phyloP scores from a whole-genome alignment of 129 eudicot species.

The Rutidosis leptorrhynchoides region DNA sequence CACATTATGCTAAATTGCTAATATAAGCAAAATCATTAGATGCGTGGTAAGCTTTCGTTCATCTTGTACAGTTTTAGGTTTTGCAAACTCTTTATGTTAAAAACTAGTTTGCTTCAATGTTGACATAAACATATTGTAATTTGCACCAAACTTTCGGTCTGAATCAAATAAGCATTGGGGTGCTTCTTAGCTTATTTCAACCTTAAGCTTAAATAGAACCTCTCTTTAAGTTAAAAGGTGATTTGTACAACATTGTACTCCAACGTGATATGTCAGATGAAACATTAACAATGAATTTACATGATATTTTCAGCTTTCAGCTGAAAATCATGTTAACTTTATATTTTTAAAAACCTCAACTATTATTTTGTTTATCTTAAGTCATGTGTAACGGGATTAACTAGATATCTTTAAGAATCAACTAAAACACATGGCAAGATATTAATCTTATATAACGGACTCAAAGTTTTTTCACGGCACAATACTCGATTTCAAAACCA shows the following conservation, averaged over 20 bases:
- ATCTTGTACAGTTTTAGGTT: neutral
- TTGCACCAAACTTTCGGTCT: neutral
- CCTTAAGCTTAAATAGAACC: neutral
- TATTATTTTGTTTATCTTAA: too few species aligned
- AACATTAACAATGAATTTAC: too few species aligned
- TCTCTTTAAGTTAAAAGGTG: neutral
- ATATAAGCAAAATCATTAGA: neutral
- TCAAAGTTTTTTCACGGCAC: too few species aligned
- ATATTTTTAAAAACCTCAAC: too few species aligned
- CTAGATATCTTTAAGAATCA: too few species aligned
- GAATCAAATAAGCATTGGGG: neutral
- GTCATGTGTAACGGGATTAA: too few species aligned
- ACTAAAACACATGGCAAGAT: too few species aligned
- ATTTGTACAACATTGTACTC: neutral
- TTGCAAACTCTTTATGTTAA: constrained; percentile 19
- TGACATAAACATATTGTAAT: constrained; percentile 14
- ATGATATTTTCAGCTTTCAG: too few species aligned
- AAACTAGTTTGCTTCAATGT: neutral
- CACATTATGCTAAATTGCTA: neutral
- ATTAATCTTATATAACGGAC: too few species aligned
- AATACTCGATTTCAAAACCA: too few species aligned
- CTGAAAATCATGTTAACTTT: too few species aligned
- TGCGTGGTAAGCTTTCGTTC: neutral
- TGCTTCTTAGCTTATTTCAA: neutral
- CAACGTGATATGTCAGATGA: neutral